These are phyloP conservation scores for Bipolaris sorokiniana DNA, from an alignment of 2,329 filamentous ascomycete species.

Conservation along the genomic window DNA sequence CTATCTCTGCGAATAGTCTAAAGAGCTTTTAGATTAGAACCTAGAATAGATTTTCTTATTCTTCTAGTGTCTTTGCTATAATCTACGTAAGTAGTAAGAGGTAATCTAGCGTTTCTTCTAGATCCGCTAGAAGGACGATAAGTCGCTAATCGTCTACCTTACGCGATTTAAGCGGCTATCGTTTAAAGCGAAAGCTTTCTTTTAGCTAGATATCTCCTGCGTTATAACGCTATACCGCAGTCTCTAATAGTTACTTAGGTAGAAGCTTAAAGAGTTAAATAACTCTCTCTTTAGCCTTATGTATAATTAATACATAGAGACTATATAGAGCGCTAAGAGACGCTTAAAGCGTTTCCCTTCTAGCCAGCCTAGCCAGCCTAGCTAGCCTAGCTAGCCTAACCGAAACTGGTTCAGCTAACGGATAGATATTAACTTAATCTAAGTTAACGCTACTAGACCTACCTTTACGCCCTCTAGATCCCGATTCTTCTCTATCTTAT, in stretches of 20 bases:
- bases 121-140: not conserved
- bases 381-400: too few relatives aligned
- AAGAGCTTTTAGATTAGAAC: constrained; percentile 13
- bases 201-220: not conserved
- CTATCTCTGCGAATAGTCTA: not conserved
- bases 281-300: not conserved
- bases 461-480: not conserved
- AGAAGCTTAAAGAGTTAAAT: not conserved
- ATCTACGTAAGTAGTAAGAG: not conserved
- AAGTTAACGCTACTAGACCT: not conserved
- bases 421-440: not conserved
- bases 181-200: not conserved
- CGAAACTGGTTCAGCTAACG: not conserved
- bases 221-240: not conserved
- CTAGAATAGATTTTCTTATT: not conserved
- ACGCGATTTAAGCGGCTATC: not conserved
- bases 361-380: not conserved
- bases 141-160: not conserved
- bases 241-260: not conserved
- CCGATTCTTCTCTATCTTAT: not conserved
- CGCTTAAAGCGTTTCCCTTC: not conserved
- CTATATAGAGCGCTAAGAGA: not conserved
- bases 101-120: not conserved
- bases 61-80: not conserved
- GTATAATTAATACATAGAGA: not conserved